Percentiles rank a stretch among this genome's conserved stretches.
phyloP scores from a whole-genome alignment of 1,139 yeast genomes.

The Dujonia santamariae region DNA sequence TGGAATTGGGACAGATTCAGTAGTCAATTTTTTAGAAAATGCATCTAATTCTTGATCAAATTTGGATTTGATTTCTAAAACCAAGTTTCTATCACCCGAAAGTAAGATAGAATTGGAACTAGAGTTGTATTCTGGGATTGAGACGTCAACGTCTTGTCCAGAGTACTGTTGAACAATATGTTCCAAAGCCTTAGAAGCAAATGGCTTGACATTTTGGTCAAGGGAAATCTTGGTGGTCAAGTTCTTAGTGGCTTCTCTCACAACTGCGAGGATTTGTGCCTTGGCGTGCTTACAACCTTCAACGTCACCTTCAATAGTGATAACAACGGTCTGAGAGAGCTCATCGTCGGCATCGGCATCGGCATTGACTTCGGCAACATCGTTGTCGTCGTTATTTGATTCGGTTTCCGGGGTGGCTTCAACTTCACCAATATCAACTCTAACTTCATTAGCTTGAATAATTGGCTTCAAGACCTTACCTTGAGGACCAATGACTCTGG shows the following conservation, averaged over 20 bases:
- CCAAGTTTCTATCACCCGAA: constrained; percentile 65
- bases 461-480: constrained; percentile 84
- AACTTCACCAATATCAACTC: constrained; percentile 62
- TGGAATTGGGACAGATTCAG: constrained; percentile 42
- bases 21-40: constrained; percentile 35
- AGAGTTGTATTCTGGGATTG: constrained; percentile 31
- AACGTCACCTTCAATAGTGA: constrained; percentile 78
- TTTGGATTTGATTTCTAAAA: constrained; percentile 45
- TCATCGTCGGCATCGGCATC: constrained; percentile 45
- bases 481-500: constrained; percentile 84
- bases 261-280: constrained; percentile 65
- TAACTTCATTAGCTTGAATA: constrained; percentile 66
- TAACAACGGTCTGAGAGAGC: constrained; percentile 54
- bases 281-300: constrained; percentile 81
- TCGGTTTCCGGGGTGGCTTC: constrained; percentile 14
- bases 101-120: constrained; percentile 32
- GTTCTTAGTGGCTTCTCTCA: constrained; percentile 68
- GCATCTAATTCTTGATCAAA: constrained; percentile 46
- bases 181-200: constrained; percentile 35
- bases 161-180: constrained; percentile 17
- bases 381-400: constrained; percentile 14
- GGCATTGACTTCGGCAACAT: constrained; percentile 9
- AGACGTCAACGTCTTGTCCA: constrained; percentile 34
- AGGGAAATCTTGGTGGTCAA: constrained; percentile 49
- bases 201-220: constrained; percentile 48